Percentiles rank a stretch among this genome's conserved stretches.
Conservation (phyloP, 257 asterid species). For the Thymus mandschuricus region DNA sequence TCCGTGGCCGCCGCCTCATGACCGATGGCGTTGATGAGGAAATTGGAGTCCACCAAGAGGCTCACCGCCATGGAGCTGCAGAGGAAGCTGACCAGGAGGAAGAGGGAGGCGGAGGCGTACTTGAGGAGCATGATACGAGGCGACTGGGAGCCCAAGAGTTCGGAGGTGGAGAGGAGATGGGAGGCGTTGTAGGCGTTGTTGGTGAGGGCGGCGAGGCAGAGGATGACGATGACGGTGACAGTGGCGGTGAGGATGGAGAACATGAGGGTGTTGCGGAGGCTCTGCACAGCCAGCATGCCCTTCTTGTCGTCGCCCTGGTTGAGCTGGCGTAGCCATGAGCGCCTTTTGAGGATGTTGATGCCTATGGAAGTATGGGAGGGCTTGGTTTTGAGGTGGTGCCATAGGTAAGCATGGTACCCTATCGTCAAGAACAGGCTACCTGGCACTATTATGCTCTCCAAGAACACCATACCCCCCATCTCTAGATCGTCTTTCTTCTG, state of each 20-base stretch:
- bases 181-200: constrained; percentile 68
- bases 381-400: constrained; percentile 55
- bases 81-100: constrained; percentile 62
- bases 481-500: background rate
- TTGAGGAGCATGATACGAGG: constrained; percentile 59
- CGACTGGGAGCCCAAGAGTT: constrained; percentile 59
- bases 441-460: constrained; percentile 72
- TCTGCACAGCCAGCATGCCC: constrained; percentile 78
- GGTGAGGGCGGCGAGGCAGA: constrained; percentile 64
- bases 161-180: constrained; percentile 33
- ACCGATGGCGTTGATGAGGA: constrained; percentile 71
- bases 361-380: constrained; percentile 66
- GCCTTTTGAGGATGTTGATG: constrained; percentile 52
- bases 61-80: constrained; percentile 71
- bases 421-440: constrained; percentile 65
- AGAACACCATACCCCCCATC: constrained; percentile 37
- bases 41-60: constrained; percentile 64
- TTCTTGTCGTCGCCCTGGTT: constrained; percentile 79
- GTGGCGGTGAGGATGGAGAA: constrained; percentile 68
- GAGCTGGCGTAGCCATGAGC: constrained; percentile 62
- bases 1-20: constrained; percentile 51
- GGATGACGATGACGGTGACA: constrained; percentile 49
- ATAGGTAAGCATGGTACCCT: constrained; percentile 79
- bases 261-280: constrained; percentile 79
- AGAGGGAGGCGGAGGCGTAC: constrained; percentile 59